Percentiles rank a stretch among this genome's conserved stretches.
These are phyloP conservation scores for Diaporthe aspalathi DNA, from an alignment of 2,329 filamentous ascomycete genomes.

Conservation along the genomic window DNA sequence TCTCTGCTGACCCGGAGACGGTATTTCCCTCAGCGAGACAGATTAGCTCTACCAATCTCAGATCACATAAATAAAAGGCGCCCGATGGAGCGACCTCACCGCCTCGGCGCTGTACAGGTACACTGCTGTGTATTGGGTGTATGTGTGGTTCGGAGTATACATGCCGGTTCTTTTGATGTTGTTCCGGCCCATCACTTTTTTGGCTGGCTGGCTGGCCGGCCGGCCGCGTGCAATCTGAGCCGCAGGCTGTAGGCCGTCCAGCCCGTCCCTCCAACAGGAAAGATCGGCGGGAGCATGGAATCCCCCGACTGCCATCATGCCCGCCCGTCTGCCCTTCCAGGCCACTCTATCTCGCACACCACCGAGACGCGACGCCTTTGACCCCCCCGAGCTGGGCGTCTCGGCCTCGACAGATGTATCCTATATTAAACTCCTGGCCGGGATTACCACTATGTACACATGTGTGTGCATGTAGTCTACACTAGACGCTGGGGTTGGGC, in stretches of 20 bases:
- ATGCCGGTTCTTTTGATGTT: not conserved
- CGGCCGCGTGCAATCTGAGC: not conserved
- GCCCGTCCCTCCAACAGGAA: constrained; percentile 15
- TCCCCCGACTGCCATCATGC: constrained; percentile 22
- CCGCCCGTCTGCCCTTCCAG: not conserved
- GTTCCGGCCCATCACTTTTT: constrained; percentile 13
- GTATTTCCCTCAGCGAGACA: constrained; percentile 15
- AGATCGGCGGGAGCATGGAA: constrained; percentile 11
- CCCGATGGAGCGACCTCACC: not conserved
- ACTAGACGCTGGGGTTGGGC: constrained; percentile 12
- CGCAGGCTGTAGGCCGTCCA: constrained; percentile 25
- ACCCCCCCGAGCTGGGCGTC: not conserved
- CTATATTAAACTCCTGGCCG: too few relatives aligned
- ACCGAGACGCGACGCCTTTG: not conserved
- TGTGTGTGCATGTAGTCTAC: not conserved
- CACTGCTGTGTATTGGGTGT: too few relatives aligned
- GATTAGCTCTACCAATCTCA: constrained; percentile 5
- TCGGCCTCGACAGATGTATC: not conserved
- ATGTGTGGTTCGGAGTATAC: too few relatives aligned
- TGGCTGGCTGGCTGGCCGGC: constrained; percentile 13
- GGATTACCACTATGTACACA: too few relatives aligned
- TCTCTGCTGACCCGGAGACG: constrained; percentile 24
- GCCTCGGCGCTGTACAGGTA: not conserved
- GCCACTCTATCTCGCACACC: constrained; percentile 19
- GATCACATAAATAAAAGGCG: constrained; percentile 7